phyloP scores from a whole-genome alignment of 1,284 basidiomycete genomes.

The Cryptococcus depauperatus region DNA sequence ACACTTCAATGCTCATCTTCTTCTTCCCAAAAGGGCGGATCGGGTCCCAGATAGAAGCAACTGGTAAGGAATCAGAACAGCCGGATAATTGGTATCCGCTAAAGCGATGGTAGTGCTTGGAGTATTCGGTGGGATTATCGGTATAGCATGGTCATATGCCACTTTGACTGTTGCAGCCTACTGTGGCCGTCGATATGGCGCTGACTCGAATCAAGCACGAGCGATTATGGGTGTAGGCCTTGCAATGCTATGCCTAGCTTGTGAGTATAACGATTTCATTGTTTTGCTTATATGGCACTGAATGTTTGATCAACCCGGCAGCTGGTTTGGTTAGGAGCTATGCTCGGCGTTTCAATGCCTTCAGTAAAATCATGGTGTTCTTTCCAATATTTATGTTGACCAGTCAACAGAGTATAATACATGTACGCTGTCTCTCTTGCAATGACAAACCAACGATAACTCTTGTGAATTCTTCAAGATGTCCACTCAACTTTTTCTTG shows the following conservation, averaged over 20 bases:
- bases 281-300: too few relatives aligned
- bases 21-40: slow-evolving; percentile 43
- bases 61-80: slow-evolving; percentile 19
- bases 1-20: slow-evolving; percentile 41
- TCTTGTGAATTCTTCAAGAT: slow-evolving; percentile 8
- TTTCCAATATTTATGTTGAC: slow-evolving; percentile 42
- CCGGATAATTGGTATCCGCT: too few relatives aligned
- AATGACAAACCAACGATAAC: not conserved
- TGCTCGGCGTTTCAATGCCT: slow-evolving; percentile 32
- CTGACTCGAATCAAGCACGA: slow-evolving; percentile 26
- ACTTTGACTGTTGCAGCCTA: slow-evolving; percentile 35
- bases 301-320: slow-evolving; percentile 6
- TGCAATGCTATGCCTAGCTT: slow-evolving; percentile 28
- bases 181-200: slow-evolving; percentile 25
- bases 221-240: slow-evolving; percentile 34
- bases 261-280: slow-evolving; percentile 19
- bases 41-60: slow-evolving; percentile 37
- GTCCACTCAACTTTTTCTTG: slow-evolving; percentile 20
- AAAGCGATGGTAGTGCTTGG: slow-evolving; percentile 22
- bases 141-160: slow-evolving; percentile 33
- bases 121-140: slow-evolving; percentile 27
- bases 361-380: slow-evolving; percentile 39
- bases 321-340: slow-evolving; percentile 38
- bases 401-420: slow-evolving; percentile 22
- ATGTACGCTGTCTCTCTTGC: slow-evolving; percentile 14